phyloP scores from a whole-genome alignment of 352 stramenopile genomes.

The Phytophthora tubulina region DNA sequence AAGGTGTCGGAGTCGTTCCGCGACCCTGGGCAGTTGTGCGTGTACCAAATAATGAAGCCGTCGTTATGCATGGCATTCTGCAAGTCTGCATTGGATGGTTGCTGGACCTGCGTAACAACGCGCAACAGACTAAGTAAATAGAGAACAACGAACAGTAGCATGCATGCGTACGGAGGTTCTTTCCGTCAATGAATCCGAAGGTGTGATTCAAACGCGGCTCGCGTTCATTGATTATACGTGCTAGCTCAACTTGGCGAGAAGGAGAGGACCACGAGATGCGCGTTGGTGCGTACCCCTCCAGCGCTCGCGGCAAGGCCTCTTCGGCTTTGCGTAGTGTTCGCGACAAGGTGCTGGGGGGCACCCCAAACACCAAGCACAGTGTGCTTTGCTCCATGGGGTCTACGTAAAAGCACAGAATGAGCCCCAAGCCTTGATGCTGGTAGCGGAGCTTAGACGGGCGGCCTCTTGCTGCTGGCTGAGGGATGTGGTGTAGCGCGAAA shows the following conservation, averaged over 20 bases:
- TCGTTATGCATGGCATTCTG: too few relatives aligned
- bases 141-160: too few relatives aligned
- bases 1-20: too few relatives aligned
- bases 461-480: background rate
- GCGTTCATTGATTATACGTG: slow-evolving; percentile 31
- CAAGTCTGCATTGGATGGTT: too few relatives aligned
- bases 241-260: background rate
- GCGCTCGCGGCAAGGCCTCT: background rate
- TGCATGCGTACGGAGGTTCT: slow-evolving; percentile 3
- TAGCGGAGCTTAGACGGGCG: background rate
- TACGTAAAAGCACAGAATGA: slow-evolving; percentile 6
- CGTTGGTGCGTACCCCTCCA: background rate
- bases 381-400: background rate
- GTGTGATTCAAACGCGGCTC: slow-evolving; percentile 36
- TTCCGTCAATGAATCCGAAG: slow-evolving; percentile 19
- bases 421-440: background rate
- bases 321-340: slow-evolving; percentile 2
- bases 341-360: slow-evolving; percentile 1
- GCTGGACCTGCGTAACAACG: too few relatives aligned
- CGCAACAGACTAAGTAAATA: too few relatives aligned
- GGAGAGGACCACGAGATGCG: slow-evolving; percentile 6
- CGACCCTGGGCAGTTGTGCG: too few relatives aligned
- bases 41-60: too few relatives aligned
- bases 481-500: background rate
- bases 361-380: slow-evolving; percentile 3